Evolutionary conservation across 805 yeast species (phyloP), one percentile per base, ranked within the genome.

Genomic region (Priceomyces castillae): DNA sequence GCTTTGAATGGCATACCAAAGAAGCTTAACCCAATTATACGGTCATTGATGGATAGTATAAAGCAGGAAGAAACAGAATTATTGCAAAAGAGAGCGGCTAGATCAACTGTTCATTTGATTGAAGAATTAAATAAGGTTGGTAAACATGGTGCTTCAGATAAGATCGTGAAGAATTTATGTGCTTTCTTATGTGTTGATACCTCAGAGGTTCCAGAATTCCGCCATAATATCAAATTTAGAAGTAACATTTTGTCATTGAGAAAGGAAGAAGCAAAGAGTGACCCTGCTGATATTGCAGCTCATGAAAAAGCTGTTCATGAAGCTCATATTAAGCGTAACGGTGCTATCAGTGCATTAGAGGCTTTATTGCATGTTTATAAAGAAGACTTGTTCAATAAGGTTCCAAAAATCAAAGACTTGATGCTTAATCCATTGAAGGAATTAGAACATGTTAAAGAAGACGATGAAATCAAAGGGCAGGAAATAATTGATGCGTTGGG

Each of bases 151-250:
- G 94, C 92, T 1, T 81, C 92, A 2, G 95, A 88, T 53, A 94
- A 94, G 59, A 85, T 95, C 50, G 80, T 88, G 35, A 92, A 88
- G 60, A 94, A 94, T 57, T 67, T 95, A 43, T 87, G 96, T 66
- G 96, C 92, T 0, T 92, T 92, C 59, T 59, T 94, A 40, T 94
- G 99, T 67, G 97, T 90, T 25, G 99, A 92, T 59, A 89, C 97
- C 0, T 80, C 94, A 2, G 97, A 90, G 58, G 97, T 92, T 25
- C 99, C 99, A 2, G 97, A 89, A 56, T 94, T 88, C 57, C 71
- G 73, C 12, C 82, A 85, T 36, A 86, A 86, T 52, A 76, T 77
- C 30, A 62, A 65, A 11, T 69, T 74, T 43, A 72, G 64, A 14
- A 80, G 77, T 36, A 67, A 68, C 11, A 84, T 92, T 10, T 65